These are phyloP conservation scores for Glaciozyma antarctica DNA, from an alignment of 768 basidiomycete species.

Conservation along the genomic window DNA sequence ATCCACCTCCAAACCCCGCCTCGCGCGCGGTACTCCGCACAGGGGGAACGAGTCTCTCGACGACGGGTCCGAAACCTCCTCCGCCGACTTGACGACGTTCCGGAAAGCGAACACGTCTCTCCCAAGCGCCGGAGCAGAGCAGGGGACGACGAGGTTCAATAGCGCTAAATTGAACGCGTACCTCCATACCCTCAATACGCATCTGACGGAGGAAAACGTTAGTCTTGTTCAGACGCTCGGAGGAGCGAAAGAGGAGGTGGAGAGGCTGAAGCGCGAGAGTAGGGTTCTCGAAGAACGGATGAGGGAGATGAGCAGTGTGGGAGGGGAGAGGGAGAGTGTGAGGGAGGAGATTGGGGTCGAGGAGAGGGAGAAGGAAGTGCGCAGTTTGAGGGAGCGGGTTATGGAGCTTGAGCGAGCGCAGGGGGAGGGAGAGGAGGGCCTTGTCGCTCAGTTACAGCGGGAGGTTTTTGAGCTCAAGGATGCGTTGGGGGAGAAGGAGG, in stretches of 20 bases:
- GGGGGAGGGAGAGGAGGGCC: slow-evolving; percentile 1
- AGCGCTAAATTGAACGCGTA: slow-evolving; percentile 76
- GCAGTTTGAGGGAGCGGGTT: slow-evolving; percentile 1
- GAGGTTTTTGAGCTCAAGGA: slow-evolving; percentile 33
- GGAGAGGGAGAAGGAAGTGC: slow-evolving; percentile 13
- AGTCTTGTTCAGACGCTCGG: slow-evolving; percentile 42
- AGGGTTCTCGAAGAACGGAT: slow-evolving; percentile 9
- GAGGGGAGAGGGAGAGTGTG: neutral
- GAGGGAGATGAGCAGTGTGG: slow-evolving; percentile 25
- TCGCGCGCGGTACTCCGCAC: slow-evolving; percentile 58
- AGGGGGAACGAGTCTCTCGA: slow-evolving; percentile 45
- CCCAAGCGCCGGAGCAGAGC: slow-evolving; percentile 64
- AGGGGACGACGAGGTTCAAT: slow-evolving; percentile 56
- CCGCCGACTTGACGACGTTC: slow-evolving; percentile 71
- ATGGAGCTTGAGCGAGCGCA: neutral
- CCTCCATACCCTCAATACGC: slow-evolving; percentile 70
- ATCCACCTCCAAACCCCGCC: slow-evolving; percentile 64
- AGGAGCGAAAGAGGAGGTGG: slow-evolving; percentile 3
- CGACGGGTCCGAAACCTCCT: slow-evolving; percentile 62
- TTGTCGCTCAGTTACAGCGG: slow-evolving; percentile 25
- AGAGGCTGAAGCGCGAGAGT: slow-evolving; percentile 4
- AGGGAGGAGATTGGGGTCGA: neutral
- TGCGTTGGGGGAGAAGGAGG: slow-evolving; percentile 9
- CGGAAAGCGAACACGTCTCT: slow-evolving; percentile 74
- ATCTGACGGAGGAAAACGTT: slow-evolving; percentile 78